Base-by-base conservation (phyloP, 257 asterid species). In the Verbena officinalis region DNA sequence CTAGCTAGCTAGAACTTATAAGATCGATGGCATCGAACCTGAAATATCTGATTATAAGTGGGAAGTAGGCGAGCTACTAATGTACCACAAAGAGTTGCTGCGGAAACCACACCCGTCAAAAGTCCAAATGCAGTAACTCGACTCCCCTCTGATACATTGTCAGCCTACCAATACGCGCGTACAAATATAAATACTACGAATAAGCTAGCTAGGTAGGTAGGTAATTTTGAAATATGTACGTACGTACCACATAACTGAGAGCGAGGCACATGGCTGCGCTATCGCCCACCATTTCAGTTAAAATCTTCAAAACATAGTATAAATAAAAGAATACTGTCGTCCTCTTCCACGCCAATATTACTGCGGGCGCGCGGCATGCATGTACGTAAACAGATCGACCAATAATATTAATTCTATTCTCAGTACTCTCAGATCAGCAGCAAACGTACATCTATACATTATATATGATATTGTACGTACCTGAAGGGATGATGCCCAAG, bases 51-150 rank as follows among this genome's bases (percentile, higher is more conserved):
- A 11, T 72, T 43, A n/a, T n/a, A n/a, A 11, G 78, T 73, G 45
- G 81, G 63, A 56, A 83, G 85, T 21, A 77, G 69, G 3, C 83
- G 80, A 46, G 80, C 83, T 48, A 77, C 73, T 12, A 79, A 72
- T 19, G 79, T 83, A 44, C 75, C 75, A 24, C 68, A 56, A 13
- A 83, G 59, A 43, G 31, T 73, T 42, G 75, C 83, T 45, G 75
- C 83, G 1, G 83, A 74, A 0, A 69, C 53, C 5, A 80, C 72
- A 12, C 85, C 85, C 0, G 55, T 39, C 54, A 82, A 12, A 5
- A 75, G 34, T 14, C 81, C 88, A 50, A 82, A 68, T 13, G 85
- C 88, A 13, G 85, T 65, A 8, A 78, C 78, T 2, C 85, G 85
- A 31, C 63, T 83, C 44, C 63, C 83, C 38, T 74, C 79, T 0